These are phyloP conservation scores for Trichoderma gamsii DNA, from an alignment of 495 filamentous ascomycete species.

Conservation along the genomic window DNA sequence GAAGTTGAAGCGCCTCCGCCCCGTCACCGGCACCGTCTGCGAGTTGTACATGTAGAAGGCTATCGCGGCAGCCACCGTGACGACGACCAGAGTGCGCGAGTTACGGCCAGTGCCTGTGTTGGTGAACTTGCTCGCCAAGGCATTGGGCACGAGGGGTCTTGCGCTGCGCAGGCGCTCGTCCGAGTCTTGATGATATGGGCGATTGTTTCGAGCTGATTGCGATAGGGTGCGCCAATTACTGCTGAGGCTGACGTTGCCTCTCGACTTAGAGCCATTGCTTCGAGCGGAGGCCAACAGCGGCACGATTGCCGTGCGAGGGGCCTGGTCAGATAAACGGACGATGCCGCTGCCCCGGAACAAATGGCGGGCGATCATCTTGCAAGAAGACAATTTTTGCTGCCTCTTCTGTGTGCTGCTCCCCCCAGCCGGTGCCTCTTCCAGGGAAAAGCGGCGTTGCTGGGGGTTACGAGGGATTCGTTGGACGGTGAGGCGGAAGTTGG, in stretches of 20 bases:
- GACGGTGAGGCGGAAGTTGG: neutral
- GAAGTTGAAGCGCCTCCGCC: slow-evolving; percentile 77
- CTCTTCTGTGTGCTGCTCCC: neutral
- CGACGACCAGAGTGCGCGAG: slow-evolving; percentile 28
- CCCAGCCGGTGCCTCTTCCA: slow-evolving; percentile 10
- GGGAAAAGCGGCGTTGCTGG: neutral
- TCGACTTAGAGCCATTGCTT: neutral
- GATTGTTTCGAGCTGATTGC: neutral
- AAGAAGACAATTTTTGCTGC: neutral
- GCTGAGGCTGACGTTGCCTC: neutral
- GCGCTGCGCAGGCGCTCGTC: slow-evolving; percentile 29
- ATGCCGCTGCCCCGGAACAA: neutral
- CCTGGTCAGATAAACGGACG: neutral
- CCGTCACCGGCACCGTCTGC: slow-evolving; percentile 74
- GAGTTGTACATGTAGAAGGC: slow-evolving; percentile 65
- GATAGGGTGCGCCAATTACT: neutral
- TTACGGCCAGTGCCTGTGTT: slow-evolving; percentile 25
- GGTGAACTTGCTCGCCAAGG: slow-evolving; percentile 20
- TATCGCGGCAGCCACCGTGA: slow-evolving; percentile 33
- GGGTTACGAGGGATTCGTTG: neutral
- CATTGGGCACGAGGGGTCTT: slow-evolving; percentile 33
- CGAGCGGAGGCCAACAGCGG: neutral
- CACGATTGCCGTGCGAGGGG: neutral
- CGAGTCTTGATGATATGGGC: slow-evolving; percentile 16
- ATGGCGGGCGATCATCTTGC: slow-evolving; percentile 6